Base-by-base conservation (phyloP, 345 rosid genomes). In the Limnanthes douglasii region DNA sequence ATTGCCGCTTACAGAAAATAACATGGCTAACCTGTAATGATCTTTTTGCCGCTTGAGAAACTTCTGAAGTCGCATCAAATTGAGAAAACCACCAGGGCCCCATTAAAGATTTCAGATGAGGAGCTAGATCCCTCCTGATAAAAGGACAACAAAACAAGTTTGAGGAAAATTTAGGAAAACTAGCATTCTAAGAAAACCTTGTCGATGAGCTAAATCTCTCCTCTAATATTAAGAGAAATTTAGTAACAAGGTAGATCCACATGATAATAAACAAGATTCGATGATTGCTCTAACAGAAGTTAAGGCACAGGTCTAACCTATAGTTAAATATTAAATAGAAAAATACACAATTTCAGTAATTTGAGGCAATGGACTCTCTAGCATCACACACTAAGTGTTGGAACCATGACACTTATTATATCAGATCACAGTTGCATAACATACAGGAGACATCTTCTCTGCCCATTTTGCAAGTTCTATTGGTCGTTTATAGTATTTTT, bases 11-110 rank as follows among this genome's bases (percentile, higher is more conserved):
- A 2, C 2, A 10, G 20, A 8, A 49, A 37, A 56, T 24, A 17
- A 33, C 30, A 30, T 11, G 34, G 12, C 57, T 53, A 47, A 88
- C 97, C 95, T 79, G 86, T 11, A 88, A 64, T 23, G 97, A 88
- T 31, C 54, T 60, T 69, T 79, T 79, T 45, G 97, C 95, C 51
- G 77, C 80, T 50, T 72, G 66, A 51, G 94, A 66, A 70, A 84
- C 92, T 70, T 88, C 95, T 57, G 70, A 59, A 64, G 42, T 75
- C 36, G 72, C 48, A 65, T 88, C 97, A 54, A 88, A 88, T 60
- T 84, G 97, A 28, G 97, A 74, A 67, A 73, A 72, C 97, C 97
- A 88, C 97, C 97, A 88, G 9, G 95, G 95, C 42, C 97, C 97
- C 86, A 88, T 79, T 52, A 88, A 50, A 46, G 76, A 59, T 59